These are phyloP conservation scores for Setomelanomma holmii DNA, from an alignment of 2,329 filamentous ascomycete species.

Conservation along the genomic window DNA sequence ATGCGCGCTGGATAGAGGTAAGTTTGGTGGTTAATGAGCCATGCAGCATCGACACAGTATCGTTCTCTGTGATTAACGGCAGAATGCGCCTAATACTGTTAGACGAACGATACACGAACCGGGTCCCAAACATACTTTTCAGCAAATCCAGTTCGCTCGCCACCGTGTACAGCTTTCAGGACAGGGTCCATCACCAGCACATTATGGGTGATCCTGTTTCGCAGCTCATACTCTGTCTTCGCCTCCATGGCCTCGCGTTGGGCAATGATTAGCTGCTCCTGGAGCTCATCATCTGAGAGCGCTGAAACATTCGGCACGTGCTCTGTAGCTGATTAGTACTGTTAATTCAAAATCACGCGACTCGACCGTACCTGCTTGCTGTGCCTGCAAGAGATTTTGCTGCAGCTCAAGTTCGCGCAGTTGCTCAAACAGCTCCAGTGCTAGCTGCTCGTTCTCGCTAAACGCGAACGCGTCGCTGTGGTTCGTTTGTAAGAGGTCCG, in stretches of 20 bases:
- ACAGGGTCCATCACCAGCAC: conserved; percentile 77
- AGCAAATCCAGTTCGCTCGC: conserved; percentile 67
- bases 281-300: conserved; percentile 60
- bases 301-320: conserved; percentile 37
- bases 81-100: conserved; percentile 65
- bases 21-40: conserved; percentile 65
- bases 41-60: conserved; percentile 69
- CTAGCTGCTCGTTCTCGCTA: conserved; percentile 69
- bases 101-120: conserved; percentile 7
- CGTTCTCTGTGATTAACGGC: conserved; percentile 70
- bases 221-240: conserved; percentile 72
- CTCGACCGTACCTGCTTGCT: conserved; percentile 36
- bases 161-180: conserved; percentile 77
- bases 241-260: conserved; percentile 74
- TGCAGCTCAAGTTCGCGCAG: conserved; percentile 76
- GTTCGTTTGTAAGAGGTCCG: conserved; percentile 53
- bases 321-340: conserved; percentile 30
- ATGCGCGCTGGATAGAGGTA: conserved; percentile 58
- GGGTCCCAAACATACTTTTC: conserved; percentile 66
- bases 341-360: background rate
- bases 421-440: conserved; percentile 74
- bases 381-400: conserved; percentile 67
- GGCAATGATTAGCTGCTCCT: conserved; percentile 59
- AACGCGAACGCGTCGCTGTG: conserved; percentile 61
- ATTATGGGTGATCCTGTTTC: conserved; percentile 71